Conservation (phyloP, 192 early-diverging fungal species). For the Backusella tarrabulga region DNA sequence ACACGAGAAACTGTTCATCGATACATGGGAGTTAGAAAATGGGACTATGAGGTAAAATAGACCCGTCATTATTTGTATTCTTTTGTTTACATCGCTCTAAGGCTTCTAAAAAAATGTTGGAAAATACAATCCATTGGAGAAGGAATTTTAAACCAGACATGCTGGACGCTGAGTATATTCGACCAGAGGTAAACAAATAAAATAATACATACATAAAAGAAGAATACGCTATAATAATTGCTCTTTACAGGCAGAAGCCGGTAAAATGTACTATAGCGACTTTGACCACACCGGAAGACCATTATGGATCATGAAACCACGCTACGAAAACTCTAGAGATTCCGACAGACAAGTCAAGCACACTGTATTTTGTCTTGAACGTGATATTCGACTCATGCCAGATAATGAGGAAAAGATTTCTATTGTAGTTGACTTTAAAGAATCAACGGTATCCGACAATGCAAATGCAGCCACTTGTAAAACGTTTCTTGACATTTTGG, state of each 20-base stretch:
- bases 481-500: conserved; percentile 74
- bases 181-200: conserved; percentile 34
- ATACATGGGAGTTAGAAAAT: conserved; percentile 31
- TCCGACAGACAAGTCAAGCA: conserved; percentile 68
- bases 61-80: neutral
- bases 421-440: conserved; percentile 79
- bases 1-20: conserved; percentile 20
- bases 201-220: neutral
- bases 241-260: conserved; percentile 40
- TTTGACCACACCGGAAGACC: conserved; percentile 75
- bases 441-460: conserved; percentile 56
- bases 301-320: conserved; percentile 71
- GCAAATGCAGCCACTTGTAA: conserved; percentile 72
- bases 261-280: conserved; percentile 82
- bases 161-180: conserved; percentile 9
- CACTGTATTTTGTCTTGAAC: conserved; percentile 82
- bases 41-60: conserved; percentile 20
- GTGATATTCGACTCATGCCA: conserved; percentile 68
- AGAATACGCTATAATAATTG: neutral
- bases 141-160: conserved; percentile 21
- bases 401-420: conserved; percentile 68
- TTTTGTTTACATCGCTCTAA: neutral
- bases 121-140: conserved; percentile 26
- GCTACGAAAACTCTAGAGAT: conserved; percentile 76
- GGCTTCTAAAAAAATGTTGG: conserved; percentile 17